Conservation (phyloP, 805 yeast species). For the Pichia cabralensis region DNA sequence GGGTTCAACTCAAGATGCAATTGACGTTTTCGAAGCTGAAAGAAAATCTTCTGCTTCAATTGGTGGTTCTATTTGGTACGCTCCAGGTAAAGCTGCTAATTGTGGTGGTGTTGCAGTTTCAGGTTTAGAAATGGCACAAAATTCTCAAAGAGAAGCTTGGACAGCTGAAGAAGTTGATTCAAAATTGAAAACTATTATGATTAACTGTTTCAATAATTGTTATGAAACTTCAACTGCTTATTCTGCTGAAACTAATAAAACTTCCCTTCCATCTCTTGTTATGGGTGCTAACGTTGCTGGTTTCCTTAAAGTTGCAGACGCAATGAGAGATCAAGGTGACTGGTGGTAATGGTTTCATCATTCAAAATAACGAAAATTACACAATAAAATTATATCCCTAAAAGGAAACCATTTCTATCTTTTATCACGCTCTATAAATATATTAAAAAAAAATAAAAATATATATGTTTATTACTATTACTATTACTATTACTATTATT, state of each 20-base stretch:
- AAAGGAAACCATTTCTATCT: no score
- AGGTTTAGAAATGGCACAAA: conserved; percentile 99
- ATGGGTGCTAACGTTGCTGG: conserved; percentile 99
- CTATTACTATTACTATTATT: no score
- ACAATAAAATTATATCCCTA: no score
- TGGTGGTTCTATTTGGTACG: conserved; percentile 78
- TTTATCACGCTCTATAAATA: no score
- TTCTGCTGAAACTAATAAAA: conserved; percentile 56
- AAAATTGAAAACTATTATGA: conserved; percentile 88
- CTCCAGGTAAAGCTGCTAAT: conserved; percentile 99
- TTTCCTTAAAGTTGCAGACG: conserved; percentile 96
- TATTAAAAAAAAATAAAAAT: no score
- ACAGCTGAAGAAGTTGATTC: conserved; percentile 85
- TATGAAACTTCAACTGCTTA: conserved; percentile 76
- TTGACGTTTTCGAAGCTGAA: conserved; percentile 83
- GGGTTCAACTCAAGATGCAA: conserved; percentile 98
- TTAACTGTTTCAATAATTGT: conserved; percentile 86
- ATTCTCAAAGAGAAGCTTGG: conserved; percentile 91
- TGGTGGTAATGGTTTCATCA: no score
- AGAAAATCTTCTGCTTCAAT: conserved; percentile 37
- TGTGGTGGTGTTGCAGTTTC: conserved; percentile 99
- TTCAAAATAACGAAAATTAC: no score
- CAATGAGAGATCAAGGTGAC: conserved; percentile 97
- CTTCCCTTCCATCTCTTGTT: conserved; percentile 83
- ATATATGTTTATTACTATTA: no score